Evolutionary conservation across 768 basidiomycete genomes (phyloP), one percentile per base, ranked within the genome.

Genomic region (Termitomyces sp.): DNA sequence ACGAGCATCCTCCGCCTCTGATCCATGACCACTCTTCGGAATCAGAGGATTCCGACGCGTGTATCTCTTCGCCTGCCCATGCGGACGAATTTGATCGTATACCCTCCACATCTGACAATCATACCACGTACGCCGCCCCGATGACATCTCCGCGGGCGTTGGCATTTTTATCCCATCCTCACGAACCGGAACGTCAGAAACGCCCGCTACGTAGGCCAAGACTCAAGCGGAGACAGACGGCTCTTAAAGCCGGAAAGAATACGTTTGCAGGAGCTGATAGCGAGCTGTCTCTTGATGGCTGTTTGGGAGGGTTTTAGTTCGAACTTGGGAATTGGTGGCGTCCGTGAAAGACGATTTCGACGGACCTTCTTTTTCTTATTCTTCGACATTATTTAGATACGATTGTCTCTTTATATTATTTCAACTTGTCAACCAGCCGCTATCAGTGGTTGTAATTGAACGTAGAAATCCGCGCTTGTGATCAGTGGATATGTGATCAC

Each of bases 21-120:
- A 64, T 72, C 53, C 72, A 72, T 64, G 73, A 79, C 65, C 44
- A 66, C 43, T 70, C 61, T 6, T 75, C 79, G 35, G 77, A 47
- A 26, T 56, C 55, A 2, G 53, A 54, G n/a, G 53, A 54, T 12
- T 30, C 38, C 14, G 53, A 54, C 28, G 53, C 28, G 10, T 41
- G 40, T 32, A 43, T 54, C 35, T 48, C 46, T 18, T 64, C 64
- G 20, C 55, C 61, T 32, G 40, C 55, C 2, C 56, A 58, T 38
- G 47, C 63, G n/a, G 55, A 63, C 41, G 63, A 63, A 38, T 57
- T 58, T 48, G 58, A 58, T 56, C 33, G 23, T 59, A 58, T 59
- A 61, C 58, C 59, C 63, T 43, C 49, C 44, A 38, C 23, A 30
- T 14, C 28, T 54, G 28, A 32, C 0, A 5, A 50, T 30, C 36